Evolutionary conservation across 2,329 filamentous ascomycete genomes (phyloP), one percentile per base, ranked within the genome.

Genomic region (Exophiala spinifera): DNA sequence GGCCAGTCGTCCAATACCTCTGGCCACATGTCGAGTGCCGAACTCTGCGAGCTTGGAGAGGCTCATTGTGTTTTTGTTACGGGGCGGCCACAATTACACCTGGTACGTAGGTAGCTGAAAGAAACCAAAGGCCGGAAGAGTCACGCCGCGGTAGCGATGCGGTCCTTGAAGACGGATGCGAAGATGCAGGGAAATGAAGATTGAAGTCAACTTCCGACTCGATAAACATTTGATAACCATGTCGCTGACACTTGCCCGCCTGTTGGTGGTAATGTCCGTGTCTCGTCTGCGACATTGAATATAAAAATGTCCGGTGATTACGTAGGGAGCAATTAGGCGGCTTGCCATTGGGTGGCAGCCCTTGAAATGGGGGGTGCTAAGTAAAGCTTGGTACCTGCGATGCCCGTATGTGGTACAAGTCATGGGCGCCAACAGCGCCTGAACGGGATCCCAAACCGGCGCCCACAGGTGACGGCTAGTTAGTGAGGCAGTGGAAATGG

Each of bases 31-130:
- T 10, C 59, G 58, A 37, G 56, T 55, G 46, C 64, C 64, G 44
- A 66, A 65, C 46, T 64, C 59, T 33, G 59, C 39, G 40, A 66
- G 53, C 70, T 71, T 54, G 42, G 46, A 46, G 42, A 25, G 20
- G 10, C 42, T 44, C 42, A 44, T 44, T 20, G 13, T 44, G 10
- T 4, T n/a, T n/a, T n/a, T n/a, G n/a, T n/a, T n/a, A n/a, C n/a
- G 42, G 7, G 28, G 4, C 28, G 28, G 28, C 28, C 28, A 31
- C 28, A 31, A 31, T 31, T n/a, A n/a, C n/a, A n/a, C n/a, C n/a
- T n/a, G n/a, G n/a, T n/a, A n/a, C n/a, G 23, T 25, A 8, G 23
- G 3, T 31, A 10, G 7, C 11, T 3, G 28, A 10, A 7, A 10
- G 8, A 31, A 10, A 10, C 28, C 7, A 31, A 31, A 31, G 28